These are phyloP conservation scores for Nemania sp. DNA, from an alignment of 2,329 filamentous ascomycete genomes.

Conservation along the genomic window DNA sequence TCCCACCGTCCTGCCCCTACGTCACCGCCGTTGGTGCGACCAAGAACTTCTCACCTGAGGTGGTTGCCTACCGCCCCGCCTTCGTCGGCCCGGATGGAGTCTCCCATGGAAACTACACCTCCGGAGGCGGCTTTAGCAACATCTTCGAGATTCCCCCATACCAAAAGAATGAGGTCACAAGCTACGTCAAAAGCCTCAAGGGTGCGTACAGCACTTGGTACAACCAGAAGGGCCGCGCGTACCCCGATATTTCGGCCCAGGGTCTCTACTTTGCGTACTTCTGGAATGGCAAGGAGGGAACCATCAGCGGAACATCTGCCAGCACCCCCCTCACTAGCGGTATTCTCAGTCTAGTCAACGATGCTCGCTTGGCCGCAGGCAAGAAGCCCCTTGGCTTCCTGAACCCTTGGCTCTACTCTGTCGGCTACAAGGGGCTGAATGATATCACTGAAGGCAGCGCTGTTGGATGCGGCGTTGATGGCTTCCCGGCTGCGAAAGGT, in stretches of 20 bases:
- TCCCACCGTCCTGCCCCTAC: slow-evolving; percentile 52
- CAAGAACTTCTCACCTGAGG: slow-evolving; percentile 40
- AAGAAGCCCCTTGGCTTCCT: slow-evolving; percentile 48
- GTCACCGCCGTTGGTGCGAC: slow-evolving; percentile 41
- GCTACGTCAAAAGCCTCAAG: slow-evolving; percentile 47
- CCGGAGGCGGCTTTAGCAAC: slow-evolving; percentile 51
- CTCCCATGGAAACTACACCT: slow-evolving; percentile 25
- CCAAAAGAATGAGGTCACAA: slow-evolving; percentile 43
- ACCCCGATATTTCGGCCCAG: slow-evolving; percentile 48
- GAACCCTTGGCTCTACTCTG: slow-evolving; percentile 49
- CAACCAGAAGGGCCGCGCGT: slow-evolving; percentile 48
- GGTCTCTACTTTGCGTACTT: slow-evolving; percentile 39
- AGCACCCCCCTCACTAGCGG: slow-evolving; percentile 59
- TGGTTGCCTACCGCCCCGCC: slow-evolving; percentile 42
- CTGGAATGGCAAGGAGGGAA: slow-evolving; percentile 40
- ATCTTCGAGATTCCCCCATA: slow-evolving; percentile 48
- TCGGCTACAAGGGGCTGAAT: slow-evolving; percentile 41
- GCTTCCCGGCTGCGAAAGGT: slow-evolving; percentile 37
- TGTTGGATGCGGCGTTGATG: slow-evolving; percentile 42
- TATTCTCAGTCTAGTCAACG: slow-evolving; percentile 64
- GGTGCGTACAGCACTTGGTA: slow-evolving; percentile 48
- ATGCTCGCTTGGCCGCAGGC: slow-evolving; percentile 56
- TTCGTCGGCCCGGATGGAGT: slow-evolving; percentile 33
- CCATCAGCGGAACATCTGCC: slow-evolving; percentile 56
- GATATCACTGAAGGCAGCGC: slow-evolving; percentile 46